Base-by-base conservation (phyloP, 116 monocot genomes). In the Trichopus zeylanicus region DNA sequence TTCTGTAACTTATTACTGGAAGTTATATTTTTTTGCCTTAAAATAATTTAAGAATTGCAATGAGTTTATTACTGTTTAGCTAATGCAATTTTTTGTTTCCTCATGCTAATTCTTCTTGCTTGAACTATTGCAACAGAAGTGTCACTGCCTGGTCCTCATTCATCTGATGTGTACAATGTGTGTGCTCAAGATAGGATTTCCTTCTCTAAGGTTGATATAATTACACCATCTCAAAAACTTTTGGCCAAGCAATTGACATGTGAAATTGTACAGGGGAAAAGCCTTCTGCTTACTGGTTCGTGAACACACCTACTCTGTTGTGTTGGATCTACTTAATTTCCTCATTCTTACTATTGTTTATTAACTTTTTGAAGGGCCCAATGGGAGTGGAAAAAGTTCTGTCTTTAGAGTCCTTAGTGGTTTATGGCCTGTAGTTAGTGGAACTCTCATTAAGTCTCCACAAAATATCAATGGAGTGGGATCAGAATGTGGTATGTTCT, bases 301-400 rank as follows among this genome's bases (percentile, higher is more conserved):
- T 59, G n/a, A 58, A 48, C 3, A 22, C 21, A 49, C 49, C 19
- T 49, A 2, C 49, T 49, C 23, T 35, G 22, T 22, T 22, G 2
- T 49, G 23, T 49, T 24, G 22, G 21, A 49, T 22, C 3, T 25
- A 19, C 19, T 22, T 6, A 49, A 8, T 20, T 19, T 49, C 22
- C 49, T 8, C 9, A 23, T 49, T 51, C 61, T 60, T 25, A 29
- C 42, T 16, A 21, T n/a, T 48, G 65, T 37, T 34, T 55, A 64
- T 15, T 6, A 67, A 24, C 22, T 48, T 48, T 64, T 67, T 78
- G 35, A 82, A 99, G 98, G 98, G 33, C 98, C 98, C 35, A 99
- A 99, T 83, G 98, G 98, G 4, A 99, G 98, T 74, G 98, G 98
- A 24, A 99, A 99, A 68, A 99, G 92, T 63, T 92, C 98, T 23